Evolutionary conservation across 2,329 filamentous ascomycete genomes (phyloP), one percentile per base, ranked within the genome.

Genomic region (Verticillium albo-atrum): DNA sequence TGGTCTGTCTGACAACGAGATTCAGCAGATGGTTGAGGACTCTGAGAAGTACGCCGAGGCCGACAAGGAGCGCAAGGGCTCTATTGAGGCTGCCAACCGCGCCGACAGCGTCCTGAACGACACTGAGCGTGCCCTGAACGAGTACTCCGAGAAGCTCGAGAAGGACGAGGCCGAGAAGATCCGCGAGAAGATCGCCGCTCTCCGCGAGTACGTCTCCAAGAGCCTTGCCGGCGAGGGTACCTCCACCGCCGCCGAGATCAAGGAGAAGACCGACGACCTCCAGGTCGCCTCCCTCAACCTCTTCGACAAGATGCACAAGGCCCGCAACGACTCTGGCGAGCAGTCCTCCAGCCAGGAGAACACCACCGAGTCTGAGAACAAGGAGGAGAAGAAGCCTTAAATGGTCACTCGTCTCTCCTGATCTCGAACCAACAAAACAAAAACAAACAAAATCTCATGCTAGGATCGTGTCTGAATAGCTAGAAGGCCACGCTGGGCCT

Each of bases 221-320:
- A 96, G 87, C 85, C 94, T 97, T 83, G 86, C 91, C 70, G 94
- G 94, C 65, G 95, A 99, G 83, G 88, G 89, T 71, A 86, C 82
- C 64, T 87, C 90, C 71, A 96, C 92, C 62, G 90, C 93, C 56
- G 90, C 91, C 66, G 91, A 98, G 79, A 89, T 99, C 79, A 98
- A 98, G 90, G 87, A 91, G 82, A 97, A 97, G 91, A 96, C 91
- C 71, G 95, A 98, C 68, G 94, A 97, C 79, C 90, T 99, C 74
- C 95, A 98, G 83, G 91, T 90, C 76, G 91, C 94, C 68, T 94
- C 90, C 79, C 83, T 99, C 80, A 96, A 91, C 81, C 88, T 98
- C 72, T 98, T 99, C 78, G 95, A 98, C 83, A 97, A 98, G 90
- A 97, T 99, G 91, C 94, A 99, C 90, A 96, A 96, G 85, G 92